Conservation (phyloP, 179 eudicot genomes). For the Corrigiola litoralis region DNA sequence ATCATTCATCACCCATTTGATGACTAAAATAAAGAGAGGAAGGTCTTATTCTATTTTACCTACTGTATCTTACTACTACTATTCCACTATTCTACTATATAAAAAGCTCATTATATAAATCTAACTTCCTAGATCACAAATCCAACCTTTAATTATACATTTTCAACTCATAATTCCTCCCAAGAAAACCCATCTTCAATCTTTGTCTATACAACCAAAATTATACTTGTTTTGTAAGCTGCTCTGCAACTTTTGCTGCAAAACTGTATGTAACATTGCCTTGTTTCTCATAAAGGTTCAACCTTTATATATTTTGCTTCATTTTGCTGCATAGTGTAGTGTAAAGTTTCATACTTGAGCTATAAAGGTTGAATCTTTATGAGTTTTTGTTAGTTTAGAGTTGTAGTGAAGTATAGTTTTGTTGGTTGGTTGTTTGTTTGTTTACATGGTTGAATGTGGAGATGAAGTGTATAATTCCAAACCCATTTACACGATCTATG, state of each 20-base stretch:
- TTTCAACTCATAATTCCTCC: background rate
- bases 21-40: no score
- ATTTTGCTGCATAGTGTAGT: background rate
- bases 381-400: background rate
- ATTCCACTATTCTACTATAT: background rate
- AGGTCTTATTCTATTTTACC: background rate
- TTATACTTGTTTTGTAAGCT: no score
- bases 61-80: background rate
- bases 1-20: no score
- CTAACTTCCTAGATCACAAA: background rate
- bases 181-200: background rate
- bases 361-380: conserved; percentile 21
- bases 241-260: conserved; percentile 12
- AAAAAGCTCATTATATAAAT: background rate
- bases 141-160: background rate
- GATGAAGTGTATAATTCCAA: conserved; percentile 20
- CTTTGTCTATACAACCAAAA: background rate
- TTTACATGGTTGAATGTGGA: conserved; percentile 21
- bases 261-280: conserved; percentile 17
- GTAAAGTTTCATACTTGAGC: background rate
- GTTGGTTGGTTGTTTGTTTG: background rate
- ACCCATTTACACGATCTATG: conserved; percentile 24
- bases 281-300: background rate
- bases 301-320: background rate
- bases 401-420: background rate